Evolutionary conservation across 192 early-diverging fungal species (phyloP).

Genomic region (Mortierella hygrophila): DNA sequence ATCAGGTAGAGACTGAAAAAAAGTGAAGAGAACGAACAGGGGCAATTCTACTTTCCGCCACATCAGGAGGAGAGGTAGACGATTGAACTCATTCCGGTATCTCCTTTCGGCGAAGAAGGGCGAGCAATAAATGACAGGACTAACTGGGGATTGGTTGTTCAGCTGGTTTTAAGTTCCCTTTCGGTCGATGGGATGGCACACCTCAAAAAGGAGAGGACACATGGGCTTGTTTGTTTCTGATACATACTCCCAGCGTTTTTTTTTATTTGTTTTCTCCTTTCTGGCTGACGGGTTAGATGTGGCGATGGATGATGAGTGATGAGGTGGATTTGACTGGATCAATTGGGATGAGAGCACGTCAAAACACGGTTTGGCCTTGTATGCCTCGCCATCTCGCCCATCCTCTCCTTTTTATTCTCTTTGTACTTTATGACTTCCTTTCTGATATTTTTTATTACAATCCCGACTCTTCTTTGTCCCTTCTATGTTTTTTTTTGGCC

Average conservation of each 20-base stretch:
- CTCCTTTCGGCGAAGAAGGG: background rate
- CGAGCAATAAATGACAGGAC: background rate
- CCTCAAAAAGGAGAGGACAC: background rate
- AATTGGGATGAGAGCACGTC: constrained; percentile 22
- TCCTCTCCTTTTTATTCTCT: background rate
- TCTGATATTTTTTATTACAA: background rate
- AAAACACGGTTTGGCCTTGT: constrained; percentile 39
- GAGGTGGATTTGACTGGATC: background rate
- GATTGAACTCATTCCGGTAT: background rate
- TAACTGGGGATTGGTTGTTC: constrained; percentile 9
- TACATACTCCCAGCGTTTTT: background rate
- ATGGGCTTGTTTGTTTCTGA: background rate
- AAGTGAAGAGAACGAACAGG: too few species aligned
- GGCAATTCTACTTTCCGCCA: background rate
- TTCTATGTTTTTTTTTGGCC: background rate
- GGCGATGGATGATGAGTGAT: constrained; percentile 12
- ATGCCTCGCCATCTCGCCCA: constrained; percentile 22
- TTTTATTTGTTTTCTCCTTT: background rate
- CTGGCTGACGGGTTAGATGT: background rate
- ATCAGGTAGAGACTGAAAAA: too few species aligned
- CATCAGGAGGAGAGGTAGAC: background rate
- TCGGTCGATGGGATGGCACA: background rate
- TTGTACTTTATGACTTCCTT: background rate
- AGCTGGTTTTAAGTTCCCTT: background rate
- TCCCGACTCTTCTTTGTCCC: background rate